Evolutionary conservation across 352 stramenopile species (phyloP), one percentile per base, ranked within the genome.

Genomic region (Globisporangium middletonii): DNA sequence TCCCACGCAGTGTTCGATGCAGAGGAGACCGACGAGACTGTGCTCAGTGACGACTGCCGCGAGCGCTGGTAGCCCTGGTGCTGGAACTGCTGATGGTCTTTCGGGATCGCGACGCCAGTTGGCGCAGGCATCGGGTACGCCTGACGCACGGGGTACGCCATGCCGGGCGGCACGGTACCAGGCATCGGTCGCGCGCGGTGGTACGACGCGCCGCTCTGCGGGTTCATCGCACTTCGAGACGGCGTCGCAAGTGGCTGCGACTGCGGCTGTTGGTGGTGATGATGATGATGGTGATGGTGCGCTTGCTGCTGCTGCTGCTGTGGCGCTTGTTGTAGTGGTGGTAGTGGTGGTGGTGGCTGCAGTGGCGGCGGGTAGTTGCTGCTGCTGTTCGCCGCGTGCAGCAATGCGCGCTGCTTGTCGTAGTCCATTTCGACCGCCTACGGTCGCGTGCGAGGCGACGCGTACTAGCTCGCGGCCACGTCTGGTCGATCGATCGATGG

Each of bases 11-110:
- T 63, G 1, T 55, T 55, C 8, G 59, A 50, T 6, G 53, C 27
- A 28, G 60, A 61, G 7, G 50, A 57, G 16, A 50, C 37, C 16
- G 43, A 54, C 9, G 61, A 67, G 7, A 67, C 61, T 1, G 56
- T 63, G 60, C 75, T 85, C 38, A 84, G 55, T 41, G 79, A 78
- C 52, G 76, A 64, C 46, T 85, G 72, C 47, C 75, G 65, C 13
- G 70, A 75, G 50, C 72, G 75, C 51, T 55, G 58, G n/a, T 59
- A 45, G 8, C 33, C 13, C 23, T 48, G 38, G 2, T 50, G 55
- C 41, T 50, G 41, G 57, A 53, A 50, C 57, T 50, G 47, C 27
- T 60, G 44, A 28, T 44, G 49, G 23, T 59, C 56, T 45, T 53
- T 59, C 9, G 58, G 53, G 37, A 59, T 58, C 23, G 37, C 23